phyloP scores from a whole-genome alignment of 805 yeast species.

The Saccharomycopsis guyanensis region DNA sequence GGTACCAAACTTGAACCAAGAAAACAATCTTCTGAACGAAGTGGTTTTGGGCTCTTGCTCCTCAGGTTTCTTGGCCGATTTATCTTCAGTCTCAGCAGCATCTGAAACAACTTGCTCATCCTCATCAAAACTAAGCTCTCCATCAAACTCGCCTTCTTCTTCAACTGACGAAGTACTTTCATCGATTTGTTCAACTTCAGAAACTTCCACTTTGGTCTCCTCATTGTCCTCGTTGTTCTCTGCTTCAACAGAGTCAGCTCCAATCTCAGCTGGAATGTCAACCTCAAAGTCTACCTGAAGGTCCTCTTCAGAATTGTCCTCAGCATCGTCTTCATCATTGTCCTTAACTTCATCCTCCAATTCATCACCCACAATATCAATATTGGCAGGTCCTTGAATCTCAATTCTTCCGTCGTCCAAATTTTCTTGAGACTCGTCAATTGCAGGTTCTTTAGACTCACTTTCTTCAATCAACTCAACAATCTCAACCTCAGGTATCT shows the following conservation, averaged over 20 bases:
- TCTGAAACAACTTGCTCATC: background rate
- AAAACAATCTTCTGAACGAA: background rate
- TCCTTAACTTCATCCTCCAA: background rate
- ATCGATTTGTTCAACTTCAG: background rate
- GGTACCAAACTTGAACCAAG: background rate
- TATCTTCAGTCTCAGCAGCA: background rate
- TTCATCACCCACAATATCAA: background rate
- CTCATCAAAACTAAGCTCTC: background rate
- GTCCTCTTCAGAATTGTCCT: slow-evolving; percentile 1
- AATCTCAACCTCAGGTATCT: background rate
- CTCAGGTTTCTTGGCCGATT: background rate
- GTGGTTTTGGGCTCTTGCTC: background rate
- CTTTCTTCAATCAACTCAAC: background rate
- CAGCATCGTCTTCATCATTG: background rate
- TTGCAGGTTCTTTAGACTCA: background rate
- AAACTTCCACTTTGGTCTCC: background rate
- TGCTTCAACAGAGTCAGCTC: background rate
- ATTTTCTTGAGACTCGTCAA: background rate
- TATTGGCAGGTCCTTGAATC: background rate
- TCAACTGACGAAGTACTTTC: background rate
- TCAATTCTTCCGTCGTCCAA: background rate
- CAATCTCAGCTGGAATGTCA: background rate
- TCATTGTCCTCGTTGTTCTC: background rate
- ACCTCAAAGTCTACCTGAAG: background rate
- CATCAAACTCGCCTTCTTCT: background rate